A percentile compares a stretch with the other conserved stretches of the same genome.
Conservation (phyloP, 306 rosid genomes). For the Fagus crenata region DNA sequence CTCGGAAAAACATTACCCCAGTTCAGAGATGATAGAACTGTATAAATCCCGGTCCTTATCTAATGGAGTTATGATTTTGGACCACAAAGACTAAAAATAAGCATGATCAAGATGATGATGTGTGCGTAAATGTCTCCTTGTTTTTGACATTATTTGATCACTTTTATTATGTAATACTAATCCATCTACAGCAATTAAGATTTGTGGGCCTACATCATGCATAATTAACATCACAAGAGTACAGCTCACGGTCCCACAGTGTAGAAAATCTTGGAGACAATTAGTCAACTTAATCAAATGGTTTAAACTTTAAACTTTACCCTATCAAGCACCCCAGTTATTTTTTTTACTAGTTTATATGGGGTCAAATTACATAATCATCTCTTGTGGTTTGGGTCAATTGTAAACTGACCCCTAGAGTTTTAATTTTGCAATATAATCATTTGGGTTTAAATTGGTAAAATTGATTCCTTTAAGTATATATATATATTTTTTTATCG, state of each 20-base stretch:
- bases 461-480: too few species aligned
- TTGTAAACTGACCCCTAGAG: too few species aligned
- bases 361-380: too few species aligned
- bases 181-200: background rate
- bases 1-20: background rate
- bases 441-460: too few species aligned
- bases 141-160: background rate
- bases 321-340: background rate
- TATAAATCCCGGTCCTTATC: background rate
- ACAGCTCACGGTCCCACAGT: background rate
- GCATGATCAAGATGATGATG: background rate
- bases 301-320: background rate
- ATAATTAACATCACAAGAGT: background rate
- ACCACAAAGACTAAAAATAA: background rate
- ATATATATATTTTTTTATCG: too few species aligned
- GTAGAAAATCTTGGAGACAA: constrained; percentile 2
- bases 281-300: constrained; percentile 9
- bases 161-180: background rate
- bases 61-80: background rate
- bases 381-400: too few species aligned
- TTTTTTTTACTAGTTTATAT: background rate
- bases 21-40: background rate
- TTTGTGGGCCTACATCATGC: background rate
- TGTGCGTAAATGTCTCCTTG: background rate
- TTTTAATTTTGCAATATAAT: too few species aligned